A percentile compares a stretch with the other conserved stretches of the same genome.
phyloP scores from a whole-genome alignment of 352 stramenopile genomes.

The Thraustochytrium striatum region DNA sequence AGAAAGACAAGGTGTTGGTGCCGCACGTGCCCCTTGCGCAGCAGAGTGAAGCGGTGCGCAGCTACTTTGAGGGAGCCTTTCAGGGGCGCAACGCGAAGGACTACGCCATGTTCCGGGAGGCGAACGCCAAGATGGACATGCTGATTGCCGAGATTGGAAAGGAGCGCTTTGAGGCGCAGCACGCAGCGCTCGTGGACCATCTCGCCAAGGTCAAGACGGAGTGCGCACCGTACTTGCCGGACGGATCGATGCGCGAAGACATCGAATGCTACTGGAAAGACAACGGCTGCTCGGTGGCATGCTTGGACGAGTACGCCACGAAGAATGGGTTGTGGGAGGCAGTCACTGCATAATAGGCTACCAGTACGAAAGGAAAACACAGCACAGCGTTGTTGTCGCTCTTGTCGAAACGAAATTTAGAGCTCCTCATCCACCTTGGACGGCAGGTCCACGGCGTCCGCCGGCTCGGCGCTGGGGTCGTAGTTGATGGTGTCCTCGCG shows the following conservation, averaged over 20 bases:
- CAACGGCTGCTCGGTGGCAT: not conserved
- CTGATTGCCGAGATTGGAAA: not conserved
- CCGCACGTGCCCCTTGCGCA: not conserved
- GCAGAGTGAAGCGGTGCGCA: not conserved
- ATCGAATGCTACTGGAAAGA: not conserved
- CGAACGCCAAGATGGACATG: not conserved
- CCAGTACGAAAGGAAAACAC: too few species aligned
- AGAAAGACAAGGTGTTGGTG: not conserved
- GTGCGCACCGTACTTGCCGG: not conserved
- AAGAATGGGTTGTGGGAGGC: not conserved
- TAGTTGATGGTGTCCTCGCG: not conserved
- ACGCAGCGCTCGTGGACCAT: not conserved
- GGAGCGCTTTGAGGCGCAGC: not conserved
- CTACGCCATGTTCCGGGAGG: not conserved
- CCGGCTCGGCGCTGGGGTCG: too few species aligned
- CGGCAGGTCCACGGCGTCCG: too few species aligned
- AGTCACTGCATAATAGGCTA: too few species aligned
- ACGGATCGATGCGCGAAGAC: not conserved
- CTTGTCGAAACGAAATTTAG: too few species aligned
- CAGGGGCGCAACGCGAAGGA: not conserved
- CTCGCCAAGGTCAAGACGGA: not conserved
- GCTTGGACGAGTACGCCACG: not conserved
- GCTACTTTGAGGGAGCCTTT: not conserved
- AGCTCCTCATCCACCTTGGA: too few species aligned
- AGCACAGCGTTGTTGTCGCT: too few species aligned